Evolutionary conservation across 129 eudicot species (phyloP).

Genomic region (Centaurea solstitialis): DNA sequence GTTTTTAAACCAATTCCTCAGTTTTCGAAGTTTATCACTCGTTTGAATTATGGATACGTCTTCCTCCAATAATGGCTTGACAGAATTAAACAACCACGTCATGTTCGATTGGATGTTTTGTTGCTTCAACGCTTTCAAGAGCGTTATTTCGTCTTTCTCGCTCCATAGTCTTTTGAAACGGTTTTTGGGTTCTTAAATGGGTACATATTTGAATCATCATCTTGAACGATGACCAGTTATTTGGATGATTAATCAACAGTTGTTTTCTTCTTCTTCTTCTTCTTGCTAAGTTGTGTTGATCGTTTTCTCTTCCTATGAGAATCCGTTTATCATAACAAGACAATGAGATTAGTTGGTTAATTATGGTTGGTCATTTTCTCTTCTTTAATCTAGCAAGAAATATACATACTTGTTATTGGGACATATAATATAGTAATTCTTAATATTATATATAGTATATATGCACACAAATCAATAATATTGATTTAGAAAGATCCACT

Average conservation of each 20-base stretch:
- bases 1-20: not conserved
- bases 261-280: too few relatives aligned
- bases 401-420: too few relatives aligned
- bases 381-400: too few relatives aligned
- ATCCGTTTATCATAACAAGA: too few relatives aligned
- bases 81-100: not conserved
- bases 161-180: not conserved
- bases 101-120: not conserved
- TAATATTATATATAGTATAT: too few relatives aligned
- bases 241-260: not conserved
- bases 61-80: not conserved
- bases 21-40: not conserved
- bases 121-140: not conserved
- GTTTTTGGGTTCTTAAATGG: not conserved
- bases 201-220: not conserved
- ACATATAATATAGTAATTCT: too few relatives aligned
- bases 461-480: too few relatives aligned
- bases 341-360: too few relatives aligned
- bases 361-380: too few relatives aligned
- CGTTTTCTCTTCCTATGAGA: too few relatives aligned
- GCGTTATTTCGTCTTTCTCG: not conserved
- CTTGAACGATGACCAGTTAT: not conserved
- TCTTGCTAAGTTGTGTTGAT: too few relatives aligned
- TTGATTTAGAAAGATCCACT: too few relatives aligned
- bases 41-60: not conserved